Base-by-base conservation (phyloP, 495 filamentous ascomycete species). In the Tuber magnatum region DNA sequence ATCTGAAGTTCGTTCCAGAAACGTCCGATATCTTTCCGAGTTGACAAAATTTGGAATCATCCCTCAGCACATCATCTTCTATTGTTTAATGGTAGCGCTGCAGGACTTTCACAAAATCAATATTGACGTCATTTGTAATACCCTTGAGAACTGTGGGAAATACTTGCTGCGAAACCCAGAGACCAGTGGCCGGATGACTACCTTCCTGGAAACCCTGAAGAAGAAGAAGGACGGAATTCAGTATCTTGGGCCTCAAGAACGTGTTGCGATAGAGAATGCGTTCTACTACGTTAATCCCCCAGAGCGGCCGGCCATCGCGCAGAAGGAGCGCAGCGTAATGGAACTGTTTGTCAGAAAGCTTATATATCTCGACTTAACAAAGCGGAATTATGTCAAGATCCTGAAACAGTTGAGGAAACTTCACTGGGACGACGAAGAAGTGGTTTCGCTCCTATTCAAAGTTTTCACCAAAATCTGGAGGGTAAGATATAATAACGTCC, bases 101-200 rank as follows among this genome's bases (percentile, higher is more conserved):
- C 96, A 99, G 80, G 95, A 99, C 76, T 98, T 99, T 79, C 97
- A 97, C 14, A 89, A 94, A 77, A 96, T 97, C 90, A 98, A 98
- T 80, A 96, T 99, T 75, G 96, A 99, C 83, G 97, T 99, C 79
- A 97, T 98, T 77, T 94, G 94, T 79, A 94, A 96, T 79, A 86
- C 97, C n/a, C 87, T 99, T 12, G 95, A 99, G 85, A 98, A 97
- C 80, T 99, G 96, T 80, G 95, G 95, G 44, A 91, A 94, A 10
- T 99, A 97, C 84, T 85, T 99, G 65, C 87, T 98, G 70, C 93
- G 96, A 43, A 97, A 96, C 80, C 92, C 94, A 0, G 94, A 98
- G 77, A 97, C 96, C 0, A 91, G 92, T 20, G 94, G 94, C 16
- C 88, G 96, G 48, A 98, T 97, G 95, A 86, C 87, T 0, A 93